These are phyloP conservation scores for Sugiyamaella valdiviana DNA, from an alignment of 805 yeast genomes.

Conservation along the genomic window DNA sequence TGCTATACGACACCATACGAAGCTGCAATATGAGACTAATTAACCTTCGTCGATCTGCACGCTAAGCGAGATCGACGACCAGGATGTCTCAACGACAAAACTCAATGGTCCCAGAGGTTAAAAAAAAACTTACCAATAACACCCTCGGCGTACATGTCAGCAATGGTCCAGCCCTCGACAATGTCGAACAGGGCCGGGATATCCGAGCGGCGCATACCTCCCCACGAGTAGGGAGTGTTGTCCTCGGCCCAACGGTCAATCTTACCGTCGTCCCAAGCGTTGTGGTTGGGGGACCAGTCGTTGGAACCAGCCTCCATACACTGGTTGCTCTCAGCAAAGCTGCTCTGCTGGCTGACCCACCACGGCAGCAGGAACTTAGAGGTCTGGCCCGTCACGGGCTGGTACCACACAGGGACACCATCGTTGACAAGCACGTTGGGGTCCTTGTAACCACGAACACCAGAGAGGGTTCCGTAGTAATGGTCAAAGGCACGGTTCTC, in stretches of 20 bases:
- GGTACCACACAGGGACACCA: slow-evolving; percentile 17
- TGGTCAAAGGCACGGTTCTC: slow-evolving; percentile 28
- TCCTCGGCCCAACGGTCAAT: slow-evolving; percentile 24
- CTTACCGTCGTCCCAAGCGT: slow-evolving; percentile 23
- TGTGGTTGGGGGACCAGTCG: slow-evolving; percentile 25
- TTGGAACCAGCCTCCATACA: slow-evolving; percentile 25
- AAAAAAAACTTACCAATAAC: slow-evolving; percentile 18
- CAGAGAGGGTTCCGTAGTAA: slow-evolving; percentile 26
- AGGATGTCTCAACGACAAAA: too few species aligned
- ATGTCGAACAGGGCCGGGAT: slow-evolving; percentile 23
- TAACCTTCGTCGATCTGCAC: too few species aligned
- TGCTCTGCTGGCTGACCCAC: slow-evolving; percentile 17
- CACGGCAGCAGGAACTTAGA: slow-evolving; percentile 22
- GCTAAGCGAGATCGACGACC: too few species aligned
- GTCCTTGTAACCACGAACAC: slow-evolving; percentile 27
- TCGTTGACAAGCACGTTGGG: slow-evolving; percentile 19
- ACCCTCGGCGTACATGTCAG: slow-evolving; percentile 25
- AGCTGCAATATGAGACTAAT: too few species aligned
- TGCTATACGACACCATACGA: too few species aligned
- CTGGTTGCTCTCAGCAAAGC: slow-evolving; percentile 20
- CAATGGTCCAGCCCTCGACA: slow-evolving; percentile 25
- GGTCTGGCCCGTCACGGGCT: slow-evolving; percentile 14
- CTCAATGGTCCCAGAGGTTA: too few species aligned
- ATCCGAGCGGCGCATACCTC: slow-evolving; percentile 20
- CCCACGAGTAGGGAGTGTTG: slow-evolving; percentile 24